Base-by-base conservation (phyloP, 73 alveolate genomes). In the Durusdinium trenchii region DNA sequence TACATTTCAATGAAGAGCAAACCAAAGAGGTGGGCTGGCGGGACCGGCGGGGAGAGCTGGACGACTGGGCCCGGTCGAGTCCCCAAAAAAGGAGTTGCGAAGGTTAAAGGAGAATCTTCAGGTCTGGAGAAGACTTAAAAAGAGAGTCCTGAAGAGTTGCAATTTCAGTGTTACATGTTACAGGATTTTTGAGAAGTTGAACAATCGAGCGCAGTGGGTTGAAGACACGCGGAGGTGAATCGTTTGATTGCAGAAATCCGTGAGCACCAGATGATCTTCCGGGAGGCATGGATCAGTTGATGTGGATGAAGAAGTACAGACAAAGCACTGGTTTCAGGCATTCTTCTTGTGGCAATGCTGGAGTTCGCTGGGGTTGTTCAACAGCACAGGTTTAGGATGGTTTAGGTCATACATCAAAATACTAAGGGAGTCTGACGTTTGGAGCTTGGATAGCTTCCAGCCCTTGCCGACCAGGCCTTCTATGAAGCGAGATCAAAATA, bases 191-290 rank as follows among this genome's bases (percentile, higher is more conserved):
- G n/a, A n/a, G n/a, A n/a, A n/a, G n/a, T n/a, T n/a, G n/a, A n/a
- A n/a, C n/a, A n/a, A n/a, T n/a, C n/a, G n/a, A n/a, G n/a, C n/a
- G n/a, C 5, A 12, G 84, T 35, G 47, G 51, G 84, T 35, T 35
- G 48, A 36, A 36, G 42, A 16, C 26, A 38, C 32, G 12, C 48
- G 47, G 35, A 73, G 94, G 94, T 84, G 52, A 46, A 23, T 16
- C 76, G 76, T 6, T 36, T 84, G 78, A 84, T 84, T 75, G 26
- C 14, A 6, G 52, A 84, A 38, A 84, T 84, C 94, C 94, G 75
- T 3, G 40, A 36, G 51, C 71, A 51, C 52, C 94, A 84, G 38
- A 62, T 36, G 73, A 20, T 10, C 78, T 84, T 84, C 51, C 75
- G 94, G 54, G 52, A 50, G 75, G 94, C 94, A 35, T 10, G 43